These are phyloP conservation scores for Puccinia triticina DNA, from an alignment of 1,284 basidiomycete species.

Conservation along the genomic window DNA sequence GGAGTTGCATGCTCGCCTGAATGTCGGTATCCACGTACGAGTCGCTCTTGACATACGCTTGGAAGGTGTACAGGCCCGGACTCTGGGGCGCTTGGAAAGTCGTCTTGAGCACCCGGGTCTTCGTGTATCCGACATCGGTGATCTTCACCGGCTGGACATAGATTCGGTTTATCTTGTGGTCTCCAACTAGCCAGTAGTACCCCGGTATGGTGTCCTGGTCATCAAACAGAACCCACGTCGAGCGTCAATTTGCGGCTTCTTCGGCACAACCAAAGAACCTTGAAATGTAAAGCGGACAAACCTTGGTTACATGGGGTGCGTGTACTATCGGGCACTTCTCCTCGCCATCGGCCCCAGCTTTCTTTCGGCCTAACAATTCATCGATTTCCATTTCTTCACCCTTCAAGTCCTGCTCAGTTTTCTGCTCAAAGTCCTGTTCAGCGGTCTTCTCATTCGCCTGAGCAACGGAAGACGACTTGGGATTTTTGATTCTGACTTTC, in stretches of 20 bases:
- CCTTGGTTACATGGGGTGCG: constrained; percentile 86
- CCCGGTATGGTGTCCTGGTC: constrained; percentile 75
- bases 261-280: background rate
- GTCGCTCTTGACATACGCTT: constrained; percentile 80
- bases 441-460: background rate
- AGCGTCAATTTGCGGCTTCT: background rate
- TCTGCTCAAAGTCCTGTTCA: constrained; percentile 30
- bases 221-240: background rate
- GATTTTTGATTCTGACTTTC: constrained; percentile 70
- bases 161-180: constrained; percentile 83
- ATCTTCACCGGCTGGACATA: constrained; percentile 83
- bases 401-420: constrained; percentile 62
- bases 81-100: constrained; percentile 93
- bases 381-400: constrained; percentile 69
- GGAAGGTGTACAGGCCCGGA: constrained; percentile 85
- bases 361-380: constrained; percentile 69
- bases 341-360: constrained; percentile 65
- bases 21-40: constrained; percentile 69
- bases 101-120: constrained; percentile 80
- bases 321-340: constrained; percentile 71
- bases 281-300: constrained; percentile 62
- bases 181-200: constrained; percentile 86
- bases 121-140: constrained; percentile 70
- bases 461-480: constrained; percentile 60
- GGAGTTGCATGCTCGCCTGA: constrained; percentile 80